Evolutionary conservation across 148 eudicot species (phyloP).

Genomic region (Persicaria tinctoria): DNA sequence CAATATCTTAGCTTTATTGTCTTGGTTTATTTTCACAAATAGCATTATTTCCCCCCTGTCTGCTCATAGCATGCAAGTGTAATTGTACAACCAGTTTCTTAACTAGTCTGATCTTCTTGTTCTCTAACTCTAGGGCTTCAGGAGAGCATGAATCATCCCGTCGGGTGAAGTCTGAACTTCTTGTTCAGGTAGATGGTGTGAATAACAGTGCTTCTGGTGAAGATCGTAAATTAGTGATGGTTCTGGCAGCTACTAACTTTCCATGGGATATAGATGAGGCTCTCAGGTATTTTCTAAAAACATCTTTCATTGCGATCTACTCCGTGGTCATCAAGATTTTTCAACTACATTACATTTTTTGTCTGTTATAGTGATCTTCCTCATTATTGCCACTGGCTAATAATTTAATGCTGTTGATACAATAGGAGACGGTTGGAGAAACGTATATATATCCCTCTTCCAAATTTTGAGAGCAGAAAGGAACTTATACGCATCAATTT

Average conservation of each 20-base stretch:
- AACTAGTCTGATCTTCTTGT: neutral
- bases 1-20: neutral
- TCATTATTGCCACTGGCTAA: neutral
- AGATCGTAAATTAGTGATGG: constrained; percentile 99
- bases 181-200: constrained; percentile 98
- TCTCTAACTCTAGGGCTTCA: constrained; percentile 56
- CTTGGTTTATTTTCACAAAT: neutral
- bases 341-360: neutral
- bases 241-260: constrained; percentile 96
- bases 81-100: neutral
- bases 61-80: neutral
- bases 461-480: constrained; percentile 85
- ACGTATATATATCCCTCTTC: constrained; percentile 94
- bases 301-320: neutral
- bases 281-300: constrained; percentile 40
- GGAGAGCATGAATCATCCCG: constrained; percentile 99
- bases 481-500: constrained; percentile 93
- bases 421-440: constrained; percentile 93
- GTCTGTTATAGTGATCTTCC: neutral
- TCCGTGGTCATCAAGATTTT: neutral
- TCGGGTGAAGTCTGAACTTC: constrained; percentile 95
- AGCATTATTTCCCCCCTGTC: neutral
- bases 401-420: constrained; percentile 12
- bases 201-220: constrained; percentile 68
- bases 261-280: constrained; percentile 99